Percentiles rank a stretch among this genome's conserved stretches.
phyloP scores from a whole-genome alignment of 768 basidiomycete genomes.

The Leccinum truebloodii region DNA sequence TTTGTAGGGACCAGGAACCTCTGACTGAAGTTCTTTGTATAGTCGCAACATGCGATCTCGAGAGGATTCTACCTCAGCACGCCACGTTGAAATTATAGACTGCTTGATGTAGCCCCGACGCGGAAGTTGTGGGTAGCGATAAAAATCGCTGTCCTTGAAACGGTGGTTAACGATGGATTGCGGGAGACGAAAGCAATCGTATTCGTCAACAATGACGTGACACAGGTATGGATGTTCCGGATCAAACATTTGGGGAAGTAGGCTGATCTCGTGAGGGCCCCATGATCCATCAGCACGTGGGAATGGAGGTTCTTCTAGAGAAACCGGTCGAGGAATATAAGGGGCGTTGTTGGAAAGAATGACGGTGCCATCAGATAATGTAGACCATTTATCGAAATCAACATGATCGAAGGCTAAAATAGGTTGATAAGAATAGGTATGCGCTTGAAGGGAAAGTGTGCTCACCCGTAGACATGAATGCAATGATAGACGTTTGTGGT shows the following conservation, averaged over 20 bases:
- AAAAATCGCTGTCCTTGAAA: slow-evolving; percentile 5
- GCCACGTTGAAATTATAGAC: not conserved
- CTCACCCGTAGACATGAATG: not conserved
- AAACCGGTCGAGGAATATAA: not conserved
- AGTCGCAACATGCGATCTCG: not conserved
- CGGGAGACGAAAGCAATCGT: not conserved
- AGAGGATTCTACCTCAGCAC: not conserved
- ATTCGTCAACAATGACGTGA: not conserved
- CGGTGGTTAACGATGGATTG: not conserved
- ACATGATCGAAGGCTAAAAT: not conserved
- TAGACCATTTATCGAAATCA: not conserved
- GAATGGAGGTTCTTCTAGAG: not conserved
- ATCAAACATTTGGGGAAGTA: not conserved
- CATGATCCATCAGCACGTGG: slow-evolving; percentile 1
- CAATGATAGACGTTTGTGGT: not conserved
- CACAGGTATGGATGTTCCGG: not conserved
- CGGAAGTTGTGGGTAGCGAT: not conserved
- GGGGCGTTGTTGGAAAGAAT: not conserved
- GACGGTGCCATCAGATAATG: not conserved
- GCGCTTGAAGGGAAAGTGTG: not conserved
- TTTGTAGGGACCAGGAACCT: not conserved
- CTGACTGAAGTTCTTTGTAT: not conserved
- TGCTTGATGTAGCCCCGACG: not conserved
- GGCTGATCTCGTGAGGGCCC: not conserved
- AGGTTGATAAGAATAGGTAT: not conserved